A percentile compares a stretch with the other conserved stretches of the same genome.
These are phyloP conservation scores for Ophiocordyceps australis DNA, from an alignment of 2,329 filamentous ascomycete species.

Conservation along the genomic window DNA sequence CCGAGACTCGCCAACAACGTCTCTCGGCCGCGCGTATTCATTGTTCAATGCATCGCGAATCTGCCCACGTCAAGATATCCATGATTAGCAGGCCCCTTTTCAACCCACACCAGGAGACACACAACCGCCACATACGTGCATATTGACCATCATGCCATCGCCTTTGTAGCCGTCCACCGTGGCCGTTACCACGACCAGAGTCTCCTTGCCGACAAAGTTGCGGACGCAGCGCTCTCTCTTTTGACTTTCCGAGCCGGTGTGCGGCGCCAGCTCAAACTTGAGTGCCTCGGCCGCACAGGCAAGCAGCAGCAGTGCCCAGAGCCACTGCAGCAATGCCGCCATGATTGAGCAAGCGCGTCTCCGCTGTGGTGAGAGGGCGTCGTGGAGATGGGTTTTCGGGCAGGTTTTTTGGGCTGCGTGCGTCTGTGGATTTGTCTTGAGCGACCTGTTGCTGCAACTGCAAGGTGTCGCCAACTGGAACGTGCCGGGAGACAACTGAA, in stretches of 20 bases:
- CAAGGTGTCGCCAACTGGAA: no score
- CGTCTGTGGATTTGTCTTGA: no score
- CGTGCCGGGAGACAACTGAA: no score
- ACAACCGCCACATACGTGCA: constrained; percentile 49
- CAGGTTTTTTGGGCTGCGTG: no score
- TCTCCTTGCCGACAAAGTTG: constrained; percentile 87
- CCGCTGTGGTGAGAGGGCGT: constrained; percentile 31
- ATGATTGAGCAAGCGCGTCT: no score
- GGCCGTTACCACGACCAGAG: constrained; percentile 86
- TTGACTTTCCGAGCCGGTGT: constrained; percentile 26
- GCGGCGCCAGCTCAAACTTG: constrained; percentile 81
- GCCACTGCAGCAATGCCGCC: constrained; percentile 39
- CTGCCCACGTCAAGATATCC: constrained; percentile 25
- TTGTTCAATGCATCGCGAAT: constrained; percentile 92
- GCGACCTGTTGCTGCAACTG: no score
- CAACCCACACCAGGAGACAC: not conserved
- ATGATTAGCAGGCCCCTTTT: constrained; percentile 2
- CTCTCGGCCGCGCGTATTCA: constrained; percentile 82
- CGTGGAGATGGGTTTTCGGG: constrained; percentile 3
- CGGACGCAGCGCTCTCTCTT: constrained; percentile 79
- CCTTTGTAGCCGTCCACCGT: constrained; percentile 72
- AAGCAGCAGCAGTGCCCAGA: constrained; percentile 40
- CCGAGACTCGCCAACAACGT: constrained; percentile 79
- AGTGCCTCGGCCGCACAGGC: constrained; percentile 45
- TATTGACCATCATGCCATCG: constrained; percentile 85